Evolutionary conservation across 495 filamentous ascomycete genomes (phyloP).

Genomic region (Tetracladium setigerum): DNA sequence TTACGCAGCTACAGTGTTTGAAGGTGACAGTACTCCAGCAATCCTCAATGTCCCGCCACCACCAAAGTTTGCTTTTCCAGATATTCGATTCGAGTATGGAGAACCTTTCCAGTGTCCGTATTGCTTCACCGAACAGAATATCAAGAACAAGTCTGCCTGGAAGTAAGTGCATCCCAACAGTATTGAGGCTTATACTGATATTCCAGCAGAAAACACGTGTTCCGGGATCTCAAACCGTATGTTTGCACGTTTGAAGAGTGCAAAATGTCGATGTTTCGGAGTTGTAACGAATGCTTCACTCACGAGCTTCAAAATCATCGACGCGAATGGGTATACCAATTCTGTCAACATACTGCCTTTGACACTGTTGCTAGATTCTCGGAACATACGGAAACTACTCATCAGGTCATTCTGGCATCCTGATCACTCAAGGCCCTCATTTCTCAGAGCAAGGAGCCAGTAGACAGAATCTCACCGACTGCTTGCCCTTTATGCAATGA

Average conservation of each 20-base stretch:
- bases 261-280: conserved; percentile 2
- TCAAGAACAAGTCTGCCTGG: conserved; percentile 21
- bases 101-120: conserved; percentile 28
- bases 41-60: too few relatives aligned
- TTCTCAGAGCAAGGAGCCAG: conserved; percentile 5
- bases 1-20: conserved; percentile 7
- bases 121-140: conserved; percentile 23
- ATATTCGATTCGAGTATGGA: conserved; percentile 5
- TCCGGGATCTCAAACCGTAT: conserved; percentile 24
- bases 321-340: conserved; percentile 8
- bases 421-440: conserved; percentile 5
- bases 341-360: conserved; percentile 7
- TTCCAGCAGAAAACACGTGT: conserved; percentile 23
- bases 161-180: conserved; percentile 18
- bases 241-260: conserved; percentile 19
- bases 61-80: too few relatives aligned
- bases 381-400: background rate
- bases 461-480: background rate
- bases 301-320: conserved; percentile 12
- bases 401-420: background rate
- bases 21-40: background rate
- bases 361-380: background rate
- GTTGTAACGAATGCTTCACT: conserved; percentile 8
- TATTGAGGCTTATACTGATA: background rate
- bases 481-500: conserved; percentile 17